Percentiles rank a stretch among this genome's conserved stretches.
Conservation (phyloP, 345 rosid species). For the Conringia planisiliqua region DNA sequence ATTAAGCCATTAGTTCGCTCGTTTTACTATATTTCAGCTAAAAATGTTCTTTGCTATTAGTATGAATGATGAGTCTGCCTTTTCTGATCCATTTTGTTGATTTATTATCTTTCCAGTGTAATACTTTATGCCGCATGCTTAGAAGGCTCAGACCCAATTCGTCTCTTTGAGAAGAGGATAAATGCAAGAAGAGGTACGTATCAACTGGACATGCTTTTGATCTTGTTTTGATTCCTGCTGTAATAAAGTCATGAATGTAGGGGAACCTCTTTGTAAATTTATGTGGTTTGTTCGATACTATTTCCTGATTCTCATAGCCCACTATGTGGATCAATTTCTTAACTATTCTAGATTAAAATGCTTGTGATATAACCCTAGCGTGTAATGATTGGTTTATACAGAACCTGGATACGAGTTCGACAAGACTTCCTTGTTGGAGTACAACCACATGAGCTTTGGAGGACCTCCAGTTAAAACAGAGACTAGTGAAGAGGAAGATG, state of each 20-base stretch:
- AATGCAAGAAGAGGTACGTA: conserved; percentile 77
- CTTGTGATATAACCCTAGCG: conserved; percentile 5
- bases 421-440: conserved; percentile 61
- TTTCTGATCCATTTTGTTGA: not conserved
- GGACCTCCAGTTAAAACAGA: conserved; percentile 81
- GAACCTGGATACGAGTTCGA: conserved; percentile 87
- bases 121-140: conserved; percentile 83
- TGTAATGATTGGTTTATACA: conserved; percentile 30
- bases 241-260: not conserved
- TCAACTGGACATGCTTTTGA: not conserved
- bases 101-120: conserved; percentile 41
- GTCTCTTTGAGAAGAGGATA: conserved; percentile 84
- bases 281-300: not conserved
- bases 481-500: conserved; percentile 76
- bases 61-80: not conserved
- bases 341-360: not conserved
- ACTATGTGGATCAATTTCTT: not conserved
- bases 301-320: not conserved
- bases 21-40: not conserved
- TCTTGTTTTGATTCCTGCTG: not conserved
- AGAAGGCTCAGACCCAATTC: conserved; percentile 92
- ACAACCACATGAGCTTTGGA: conserved; percentile 95
- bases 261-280: not conserved
- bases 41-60: not conserved
- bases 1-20: not conserved